Evolutionary conservation across 2,329 filamentous ascomycete genomes (phyloP).

Genomic region (Pyrenophora teres): DNA sequence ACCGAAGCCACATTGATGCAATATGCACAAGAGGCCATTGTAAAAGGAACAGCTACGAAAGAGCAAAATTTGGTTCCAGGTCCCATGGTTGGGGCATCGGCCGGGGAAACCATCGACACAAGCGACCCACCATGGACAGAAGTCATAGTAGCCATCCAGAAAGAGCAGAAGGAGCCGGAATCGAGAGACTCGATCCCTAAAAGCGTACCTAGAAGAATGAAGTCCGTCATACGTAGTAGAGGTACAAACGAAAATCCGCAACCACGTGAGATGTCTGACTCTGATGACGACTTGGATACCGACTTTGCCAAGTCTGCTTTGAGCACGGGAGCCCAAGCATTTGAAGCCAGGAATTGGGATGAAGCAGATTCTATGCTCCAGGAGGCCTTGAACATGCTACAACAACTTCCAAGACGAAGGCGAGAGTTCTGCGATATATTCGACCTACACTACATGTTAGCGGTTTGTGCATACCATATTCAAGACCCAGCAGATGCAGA

Average conservation of each 20-base stretch:
- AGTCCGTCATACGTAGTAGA: neutral
- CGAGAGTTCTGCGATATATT: slow-evolving; percentile 30
- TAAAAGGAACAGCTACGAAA: too few species aligned
- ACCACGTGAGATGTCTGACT: slow-evolving; percentile 11
- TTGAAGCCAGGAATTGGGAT: slow-evolving; percentile 26
- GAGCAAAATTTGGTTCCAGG: too few species aligned
- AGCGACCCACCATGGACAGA: slow-evolving; percentile 14
- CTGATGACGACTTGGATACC: slow-evolving; percentile 32
- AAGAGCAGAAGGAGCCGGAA: neutral
- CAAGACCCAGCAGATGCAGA: slow-evolving; percentile 24
- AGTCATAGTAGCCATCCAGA: slow-evolving; percentile 12
- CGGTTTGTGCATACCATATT: slow-evolving; percentile 33
- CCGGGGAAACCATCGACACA: neutral
- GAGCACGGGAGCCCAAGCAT: slow-evolving; percentile 27
- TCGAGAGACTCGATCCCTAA: neutral
- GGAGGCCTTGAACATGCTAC: slow-evolving; percentile 32
- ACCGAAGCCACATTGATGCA: too few species aligned
- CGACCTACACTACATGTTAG: slow-evolving; percentile 33
- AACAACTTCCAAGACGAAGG: slow-evolving; percentile 23
- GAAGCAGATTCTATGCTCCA: slow-evolving; percentile 34
- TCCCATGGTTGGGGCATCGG: neutral
- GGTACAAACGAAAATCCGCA: neutral
- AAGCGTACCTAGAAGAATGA: neutral
- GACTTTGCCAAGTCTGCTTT: slow-evolving; percentile 35
- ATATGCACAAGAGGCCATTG: too few species aligned